phyloP scores from a whole-genome alignment of 75 land plant species.

The Cryptomeria japonica region DNA sequence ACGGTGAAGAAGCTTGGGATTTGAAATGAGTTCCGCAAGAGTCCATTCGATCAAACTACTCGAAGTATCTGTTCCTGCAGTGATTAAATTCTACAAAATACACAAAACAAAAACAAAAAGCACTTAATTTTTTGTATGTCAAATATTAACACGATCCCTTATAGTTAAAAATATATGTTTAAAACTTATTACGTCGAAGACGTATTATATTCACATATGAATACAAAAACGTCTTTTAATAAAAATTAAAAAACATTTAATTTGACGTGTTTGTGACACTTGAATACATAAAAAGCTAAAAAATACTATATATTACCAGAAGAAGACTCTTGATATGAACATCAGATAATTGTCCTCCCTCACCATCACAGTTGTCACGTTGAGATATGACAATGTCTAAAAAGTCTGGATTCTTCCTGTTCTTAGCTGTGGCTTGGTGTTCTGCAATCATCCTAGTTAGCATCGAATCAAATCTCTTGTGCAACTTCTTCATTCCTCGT shows the following conservation, averaged over 20 bases:
- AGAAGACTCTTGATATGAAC: neutral
- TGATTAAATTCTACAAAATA: neutral
- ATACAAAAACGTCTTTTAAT: too few relatives aligned
- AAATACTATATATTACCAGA: constrained; percentile 6
- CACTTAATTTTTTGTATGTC: neutral
- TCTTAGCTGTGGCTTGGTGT: neutral
- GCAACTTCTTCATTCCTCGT: neutral
- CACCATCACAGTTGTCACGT: neutral
- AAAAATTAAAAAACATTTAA: too few relatives aligned
- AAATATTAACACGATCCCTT: constrained; percentile 14
- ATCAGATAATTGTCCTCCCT: neutral
- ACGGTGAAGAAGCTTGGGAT: neutral
- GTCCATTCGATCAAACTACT: constrained; percentile 10
- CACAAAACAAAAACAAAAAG: neutral
- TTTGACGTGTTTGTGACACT: too few relatives aligned
- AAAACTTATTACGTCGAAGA: too few relatives aligned
- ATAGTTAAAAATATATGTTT: neutral
- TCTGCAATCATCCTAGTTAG: neutral
- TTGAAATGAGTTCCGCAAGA: neutral
- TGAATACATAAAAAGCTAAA: too few relatives aligned
- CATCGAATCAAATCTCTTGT: neutral
- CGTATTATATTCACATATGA: too few relatives aligned
- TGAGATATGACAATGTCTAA: neutral
- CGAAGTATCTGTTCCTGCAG: neutral
- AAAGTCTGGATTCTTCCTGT: neutral